Evolutionary conservation across 495 filamentous ascomycete genomes (phyloP), one percentile per base, ranked within the genome.

Genomic region (Daldinia decipiens): DNA sequence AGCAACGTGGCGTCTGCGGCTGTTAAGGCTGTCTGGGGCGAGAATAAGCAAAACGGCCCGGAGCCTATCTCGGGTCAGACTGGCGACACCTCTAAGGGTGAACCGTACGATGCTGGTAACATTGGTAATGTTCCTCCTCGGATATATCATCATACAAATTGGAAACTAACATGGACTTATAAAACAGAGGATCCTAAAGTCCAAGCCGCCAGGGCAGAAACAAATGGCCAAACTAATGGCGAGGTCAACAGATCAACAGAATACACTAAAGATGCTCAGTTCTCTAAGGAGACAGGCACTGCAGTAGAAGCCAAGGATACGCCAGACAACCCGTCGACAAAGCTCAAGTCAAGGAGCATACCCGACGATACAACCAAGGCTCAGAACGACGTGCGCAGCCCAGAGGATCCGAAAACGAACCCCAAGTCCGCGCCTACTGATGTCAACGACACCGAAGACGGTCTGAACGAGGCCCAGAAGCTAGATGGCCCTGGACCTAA

Each of bases 21-120:
- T 27, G 80, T 80, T 47, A 82, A 81, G 58, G 80, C 77, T 40
- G 82, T 89, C 69, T 88, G 81, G 81, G 86, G 86, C 13, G 80
- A 82, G 52, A 67, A 62, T 56, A 77, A 71, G 11, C 67, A 50
- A 11, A 61, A 62, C 51, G 73, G 78, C 51, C 45, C 82, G 65
- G 87, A 89, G 74, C 87, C 87, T 24, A 69, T 86, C 53, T 85
- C 83, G 29, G 87, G 87, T 43, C 75, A 81, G 50, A 69, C 74
- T 13, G 87, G 87, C 19, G 80, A 88, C 59, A 82, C 82, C 13
- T 75, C 78, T n/a, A 82, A 82, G 51, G 86, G 85, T n/a, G 83
- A 87, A 76, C 87, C 86, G 0, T 89, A 84, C 64, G 87, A 89
- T 65, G 83, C 82, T 24, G 87, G 87, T 57, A 89, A 88, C 73